Conservation (phyloP, 2,329 filamentous ascomycete genomes). For the Pyrenophora graminea region DNA sequence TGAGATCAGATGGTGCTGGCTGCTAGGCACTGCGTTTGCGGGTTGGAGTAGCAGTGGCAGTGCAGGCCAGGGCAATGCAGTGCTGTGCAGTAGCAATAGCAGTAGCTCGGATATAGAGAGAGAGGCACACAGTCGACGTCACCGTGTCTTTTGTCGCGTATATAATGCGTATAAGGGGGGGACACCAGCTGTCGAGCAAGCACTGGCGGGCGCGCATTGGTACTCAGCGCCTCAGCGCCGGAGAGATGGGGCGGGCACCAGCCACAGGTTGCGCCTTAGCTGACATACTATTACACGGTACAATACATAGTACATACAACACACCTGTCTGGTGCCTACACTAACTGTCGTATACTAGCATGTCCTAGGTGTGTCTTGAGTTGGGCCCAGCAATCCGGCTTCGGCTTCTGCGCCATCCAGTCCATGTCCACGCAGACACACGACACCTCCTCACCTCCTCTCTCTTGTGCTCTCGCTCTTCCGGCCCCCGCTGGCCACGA, state of each 20-base stretch:
- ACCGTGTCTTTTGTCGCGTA: slow-evolving; percentile 1
- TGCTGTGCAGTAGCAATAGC: no score
- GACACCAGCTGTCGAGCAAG: neutral
- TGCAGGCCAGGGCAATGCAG: no score
- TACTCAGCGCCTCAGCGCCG: neutral
- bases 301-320: no score
- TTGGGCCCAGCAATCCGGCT: no score
- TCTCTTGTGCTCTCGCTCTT: neutral
- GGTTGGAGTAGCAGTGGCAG: no score
- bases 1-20: slow-evolving; percentile 9
- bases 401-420: no score
- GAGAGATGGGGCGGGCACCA: slow-evolving; percentile 9
- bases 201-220: slow-evolving; percentile 4
- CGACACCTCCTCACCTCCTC: neutral
- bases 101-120: neutral
- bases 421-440: neutral
- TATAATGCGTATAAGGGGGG: slow-evolving; percentile 1
- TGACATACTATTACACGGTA: no score
- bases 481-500: slow-evolving; percentile 2
- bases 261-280: no score
- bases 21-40: slow-evolving; percentile 1
- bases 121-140: slow-evolving; percentile 3
- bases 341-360: no score
- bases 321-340: no score
- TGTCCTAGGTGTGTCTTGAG: no score